Percentiles rank a stretch among this genome's conserved stretches.
Evolutionary conservation across 805 yeast species (phyloP).

Genomic region (Nakazawaea pomicola): DNA sequence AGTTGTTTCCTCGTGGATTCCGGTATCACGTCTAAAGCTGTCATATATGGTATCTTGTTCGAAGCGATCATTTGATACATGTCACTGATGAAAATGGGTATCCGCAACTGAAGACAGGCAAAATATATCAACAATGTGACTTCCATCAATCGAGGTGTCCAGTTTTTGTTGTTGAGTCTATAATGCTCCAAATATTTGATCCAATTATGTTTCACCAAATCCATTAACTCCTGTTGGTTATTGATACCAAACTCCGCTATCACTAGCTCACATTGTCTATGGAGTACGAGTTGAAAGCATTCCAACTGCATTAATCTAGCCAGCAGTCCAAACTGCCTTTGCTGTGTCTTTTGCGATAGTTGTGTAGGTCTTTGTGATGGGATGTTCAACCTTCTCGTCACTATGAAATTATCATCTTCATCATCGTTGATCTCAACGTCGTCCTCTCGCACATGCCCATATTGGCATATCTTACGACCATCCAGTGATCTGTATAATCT

Average conservation of each 20-base stretch:
- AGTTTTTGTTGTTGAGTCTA: background rate
- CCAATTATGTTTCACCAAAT: constrained; percentile 4
- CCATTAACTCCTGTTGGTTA: background rate
- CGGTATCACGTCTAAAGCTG: constrained; percentile 36
- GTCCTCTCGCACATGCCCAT: constrained; percentile 85
- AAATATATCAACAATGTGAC: constrained; percentile 41
- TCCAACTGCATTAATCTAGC: constrained; percentile 40
- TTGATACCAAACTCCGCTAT: background rate
- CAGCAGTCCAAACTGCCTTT: constrained; percentile 39
- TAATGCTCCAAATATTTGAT: background rate
- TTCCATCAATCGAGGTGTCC: constrained; percentile 13
- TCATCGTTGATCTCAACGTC: constrained; percentile 78
- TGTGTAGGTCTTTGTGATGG: constrained; percentile 31
- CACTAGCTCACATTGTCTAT: background rate
- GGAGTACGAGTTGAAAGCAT: constrained; percentile 36
- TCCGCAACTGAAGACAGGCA: constrained; percentile 39
- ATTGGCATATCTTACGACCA: constrained; percentile 82
- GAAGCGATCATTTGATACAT: constrained; percentile 35
- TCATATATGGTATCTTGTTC: constrained; percentile 46
- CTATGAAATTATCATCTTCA: constrained; percentile 53
- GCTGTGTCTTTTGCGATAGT: constrained; percentile 19
- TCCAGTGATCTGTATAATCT: constrained; percentile 64
- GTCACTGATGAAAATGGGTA: constrained; percentile 49
- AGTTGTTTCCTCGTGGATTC: constrained; percentile 28
- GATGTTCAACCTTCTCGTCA: constrained; percentile 51